Base-by-base conservation (phyloP, 2,329 filamentous ascomycete species). In the Microdochium nivale region DNA sequence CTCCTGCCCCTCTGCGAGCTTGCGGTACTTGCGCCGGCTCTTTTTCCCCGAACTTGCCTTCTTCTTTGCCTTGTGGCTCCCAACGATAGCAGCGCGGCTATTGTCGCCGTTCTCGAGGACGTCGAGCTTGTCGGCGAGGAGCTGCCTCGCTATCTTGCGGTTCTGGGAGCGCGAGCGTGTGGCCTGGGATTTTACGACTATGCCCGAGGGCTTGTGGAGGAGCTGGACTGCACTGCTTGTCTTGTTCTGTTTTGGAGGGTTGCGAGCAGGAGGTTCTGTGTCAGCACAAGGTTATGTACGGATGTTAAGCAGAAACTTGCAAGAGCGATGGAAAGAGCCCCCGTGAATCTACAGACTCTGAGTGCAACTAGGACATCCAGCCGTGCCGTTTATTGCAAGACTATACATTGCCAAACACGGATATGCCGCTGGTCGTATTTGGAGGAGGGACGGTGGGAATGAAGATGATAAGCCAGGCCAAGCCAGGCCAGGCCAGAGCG, bases 201-300 rank as follows among this genome's bases (percentile, higher is more conserved):
- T 83, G 55, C 92, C 92, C 1, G 91, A 95, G 5, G 92, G 90
- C 16, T 87, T 72, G 68, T 99, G 94, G 59, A 86, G 94, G 33
- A 99, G 77, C 67, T 99, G 94, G 2, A 96, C 92, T 35, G 92
- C 92, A 0, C 89, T 96, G 58, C 85, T 90, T 25, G 94, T 99
- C 81, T 99, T 99, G 72, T 99, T 99, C 86, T 85, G 55, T 48
- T 13, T 21, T 33, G n/a, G n/a, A n/a, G n/a, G n/a, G n/a, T n/a
- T n/a, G n/a, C n/a, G n/a, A n/a, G n/a, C n/a, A n/a, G n/a, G n/a
- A n/a, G n/a, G n/a, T 46, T 44, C 54, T 53, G 47, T 49, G 49
- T 47, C 51, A 25, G 47, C 21, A 19, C 25, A n/a, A n/a, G n/a
- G n/a, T n/a, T n/a, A n/a, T n/a, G n/a, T n/a, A n/a, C n/a, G n/a